phyloP scores from a whole-genome alignment of 2,329 filamentous ascomycete species.

The Colletotrichum sp. region DNA sequence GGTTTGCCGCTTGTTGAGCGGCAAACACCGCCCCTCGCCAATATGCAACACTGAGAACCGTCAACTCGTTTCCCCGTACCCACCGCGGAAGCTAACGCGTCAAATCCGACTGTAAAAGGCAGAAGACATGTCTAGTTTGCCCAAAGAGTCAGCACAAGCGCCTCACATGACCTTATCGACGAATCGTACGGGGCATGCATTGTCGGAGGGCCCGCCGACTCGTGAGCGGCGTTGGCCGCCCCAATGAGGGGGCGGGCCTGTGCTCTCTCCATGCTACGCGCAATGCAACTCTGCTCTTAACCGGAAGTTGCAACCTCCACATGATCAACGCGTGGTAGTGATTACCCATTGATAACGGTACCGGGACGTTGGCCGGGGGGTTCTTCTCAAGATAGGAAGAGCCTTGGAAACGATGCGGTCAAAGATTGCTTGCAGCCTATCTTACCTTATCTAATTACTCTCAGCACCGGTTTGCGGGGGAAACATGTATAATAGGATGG shows the following conservation, averaged over 20 bases:
- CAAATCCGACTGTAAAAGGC: neutral
- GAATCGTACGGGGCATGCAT: neutral
- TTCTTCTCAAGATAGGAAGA: neutral
- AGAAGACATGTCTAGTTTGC: neutral
- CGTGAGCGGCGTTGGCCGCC: neutral
- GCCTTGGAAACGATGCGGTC: neutral
- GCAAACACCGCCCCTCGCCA: neutral
- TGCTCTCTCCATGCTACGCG: neutral
- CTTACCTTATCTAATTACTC: neutral
- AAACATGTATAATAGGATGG: neutral
- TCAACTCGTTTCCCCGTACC: neutral
- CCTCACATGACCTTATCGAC: neutral
- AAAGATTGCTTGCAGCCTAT: neutral
- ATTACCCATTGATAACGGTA: neutral
- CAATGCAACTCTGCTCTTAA: neutral
- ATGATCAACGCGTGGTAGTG: neutral
- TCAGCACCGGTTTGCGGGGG: neutral
- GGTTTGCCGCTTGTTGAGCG: neutral
- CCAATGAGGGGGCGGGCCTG: slow-evolving; percentile 1
- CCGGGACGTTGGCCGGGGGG: neutral
- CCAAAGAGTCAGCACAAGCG: neutral
- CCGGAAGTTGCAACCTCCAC: neutral
- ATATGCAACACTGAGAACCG: neutral
- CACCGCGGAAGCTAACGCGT: neutral
- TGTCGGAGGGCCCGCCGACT: neutral